A percentile compares a stretch with the other conserved stretches of the same genome.
phyloP scores from a whole-genome alignment of 208 protist genomes.

The Trypanosoma conorhini region DNA sequence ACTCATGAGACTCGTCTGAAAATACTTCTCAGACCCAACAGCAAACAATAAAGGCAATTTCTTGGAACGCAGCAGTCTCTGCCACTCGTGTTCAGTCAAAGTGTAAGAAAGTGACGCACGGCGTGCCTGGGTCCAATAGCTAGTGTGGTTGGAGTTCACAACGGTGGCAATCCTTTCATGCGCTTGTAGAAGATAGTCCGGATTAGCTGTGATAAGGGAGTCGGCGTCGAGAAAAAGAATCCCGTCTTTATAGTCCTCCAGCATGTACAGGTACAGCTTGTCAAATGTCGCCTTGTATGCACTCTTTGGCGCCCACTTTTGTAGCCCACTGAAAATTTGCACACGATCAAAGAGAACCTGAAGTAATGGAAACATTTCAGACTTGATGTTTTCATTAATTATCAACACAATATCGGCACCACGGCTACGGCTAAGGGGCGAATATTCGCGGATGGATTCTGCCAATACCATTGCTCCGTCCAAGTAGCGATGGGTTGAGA shows the following conservation, averaged over 20 bases:
- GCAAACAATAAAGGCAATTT: conserved; percentile 20
- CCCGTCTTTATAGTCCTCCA: conserved; percentile 29
- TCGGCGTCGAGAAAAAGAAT: conserved; percentile 38
- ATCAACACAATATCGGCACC: conserved; percentile 31
- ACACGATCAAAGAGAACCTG: conserved; percentile 30
- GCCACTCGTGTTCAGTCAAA: background rate
- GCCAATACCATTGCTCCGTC: conserved; percentile 36
- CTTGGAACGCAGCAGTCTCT: conserved; percentile 4
- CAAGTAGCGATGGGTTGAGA: conserved; percentile 32
- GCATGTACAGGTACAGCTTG: conserved; percentile 34
- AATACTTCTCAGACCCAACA: conserved; percentile 23
- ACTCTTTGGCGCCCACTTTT: conserved; percentile 22
- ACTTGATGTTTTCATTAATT: conserved; percentile 25
- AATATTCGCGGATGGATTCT: conserved; percentile 32
- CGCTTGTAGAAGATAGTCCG: conserved; percentile 16
- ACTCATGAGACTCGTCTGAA: conserved; percentile 32
- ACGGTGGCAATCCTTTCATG: background rate
- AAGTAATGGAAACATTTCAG: conserved; percentile 28
- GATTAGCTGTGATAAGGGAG: conserved; percentile 24
- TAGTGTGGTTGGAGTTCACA: conserved; percentile 7
- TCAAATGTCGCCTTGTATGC: conserved; percentile 34
- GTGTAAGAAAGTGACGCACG: background rate
- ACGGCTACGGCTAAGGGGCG: conserved; percentile 13
- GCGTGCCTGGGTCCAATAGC: background rate
- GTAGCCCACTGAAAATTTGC: conserved; percentile 23